Conservation (phyloP, 192 early-diverging fungal species). For the Neocallimastix lanati region DNA sequence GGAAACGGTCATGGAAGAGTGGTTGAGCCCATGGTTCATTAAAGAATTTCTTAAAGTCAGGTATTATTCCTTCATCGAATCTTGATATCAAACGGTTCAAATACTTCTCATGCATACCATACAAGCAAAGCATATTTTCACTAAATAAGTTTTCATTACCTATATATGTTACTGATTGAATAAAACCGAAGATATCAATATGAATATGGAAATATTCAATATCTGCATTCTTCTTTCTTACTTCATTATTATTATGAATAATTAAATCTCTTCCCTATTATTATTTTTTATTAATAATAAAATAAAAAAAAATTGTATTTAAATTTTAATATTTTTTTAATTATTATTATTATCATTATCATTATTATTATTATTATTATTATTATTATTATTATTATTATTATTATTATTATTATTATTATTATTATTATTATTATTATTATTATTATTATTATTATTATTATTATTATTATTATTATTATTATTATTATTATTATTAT, state of each 20-base stretch:
- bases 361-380: too few relatives aligned
- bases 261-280: conserved; percentile 23
- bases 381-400: too few relatives aligned
- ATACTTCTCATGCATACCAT: conserved; percentile 27
- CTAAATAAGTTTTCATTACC: conserved; percentile 13
- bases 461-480: too few relatives aligned
- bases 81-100: conserved; percentile 22
- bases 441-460: too few relatives aligned
- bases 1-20: conserved; percentile 29
- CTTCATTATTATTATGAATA: conserved; percentile 6
- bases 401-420: too few relatives aligned
- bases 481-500: too few relatives aligned
- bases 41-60: conserved; percentile 26
- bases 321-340: too few relatives aligned
- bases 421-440: too few relatives aligned
- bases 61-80: conserved; percentile 34
- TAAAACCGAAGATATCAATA: conserved; percentile 20
- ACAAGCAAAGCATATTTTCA: conserved; percentile 22
- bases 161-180: conserved; percentile 24
- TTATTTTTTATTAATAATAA: too few relatives aligned
- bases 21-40: conserved; percentile 27
- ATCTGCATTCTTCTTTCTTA: neutral
- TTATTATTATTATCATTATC: too few relatives aligned
- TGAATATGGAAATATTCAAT: conserved; percentile 23
- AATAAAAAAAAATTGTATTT: too few relatives aligned